Evolutionary conservation across 352 stramenopile genomes (phyloP).

Genomic region (Globisporangium cystogenes): DNA sequence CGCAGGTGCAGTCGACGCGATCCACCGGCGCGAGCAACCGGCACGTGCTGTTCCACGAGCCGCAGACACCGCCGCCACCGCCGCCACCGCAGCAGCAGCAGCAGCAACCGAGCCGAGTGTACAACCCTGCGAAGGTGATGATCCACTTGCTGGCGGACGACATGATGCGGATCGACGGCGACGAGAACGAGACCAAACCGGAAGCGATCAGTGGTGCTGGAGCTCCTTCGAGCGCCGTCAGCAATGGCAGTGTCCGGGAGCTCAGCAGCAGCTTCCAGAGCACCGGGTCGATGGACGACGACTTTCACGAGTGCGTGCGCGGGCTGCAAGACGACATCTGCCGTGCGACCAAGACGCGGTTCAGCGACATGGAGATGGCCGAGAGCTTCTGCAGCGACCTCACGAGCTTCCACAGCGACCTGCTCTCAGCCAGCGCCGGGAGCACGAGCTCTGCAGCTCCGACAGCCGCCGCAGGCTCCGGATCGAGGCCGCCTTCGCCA

Average conservation of each 20-base stretch:
- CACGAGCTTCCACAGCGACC: constrained; percentile 7
- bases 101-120: constrained; percentile 1
- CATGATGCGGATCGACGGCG: not conserved
- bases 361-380: constrained; percentile 3
- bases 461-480: not conserved
- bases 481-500: not conserved
- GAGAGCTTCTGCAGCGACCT: constrained; percentile 10
- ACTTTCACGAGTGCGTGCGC: constrained; percentile 45
- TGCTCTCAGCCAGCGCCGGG: not conserved
- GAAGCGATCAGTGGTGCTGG: not conserved
- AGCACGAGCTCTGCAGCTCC: not conserved
- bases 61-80: not conserved
- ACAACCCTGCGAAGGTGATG: constrained; percentile 9
- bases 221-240: not conserved
- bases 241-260: not conserved
- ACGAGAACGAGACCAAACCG: not conserved
- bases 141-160: constrained; percentile 10
- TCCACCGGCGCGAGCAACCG: constrained; percentile 2
- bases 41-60: constrained; percentile 1
- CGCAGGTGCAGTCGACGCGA: not conserved
- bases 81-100: not conserved
- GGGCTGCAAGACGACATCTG: constrained; percentile 51
- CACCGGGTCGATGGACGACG: constrained; percentile 21
- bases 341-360: constrained; percentile 18
- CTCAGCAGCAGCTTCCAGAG: constrained; percentile 17